Evolutionary conservation across 768 basidiomycete species (phyloP).

Genomic region (Dictyophora rubrovolvata): DNA sequence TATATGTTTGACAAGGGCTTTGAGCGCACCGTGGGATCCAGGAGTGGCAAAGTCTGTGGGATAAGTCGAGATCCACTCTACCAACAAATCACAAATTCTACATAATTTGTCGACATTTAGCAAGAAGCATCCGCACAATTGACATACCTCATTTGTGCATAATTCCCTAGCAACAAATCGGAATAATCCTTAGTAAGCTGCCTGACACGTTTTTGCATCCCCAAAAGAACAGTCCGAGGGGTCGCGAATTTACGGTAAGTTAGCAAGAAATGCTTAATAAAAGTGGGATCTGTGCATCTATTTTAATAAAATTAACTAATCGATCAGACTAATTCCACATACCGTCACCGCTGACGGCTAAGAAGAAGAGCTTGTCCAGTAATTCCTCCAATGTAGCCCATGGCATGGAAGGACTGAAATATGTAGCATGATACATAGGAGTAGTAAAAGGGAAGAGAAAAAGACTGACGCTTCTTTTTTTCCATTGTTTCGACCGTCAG

Average conservation of each 20-base stretch:
- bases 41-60: slow-evolving; percentile 72
- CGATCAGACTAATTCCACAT: slow-evolving; percentile 14
- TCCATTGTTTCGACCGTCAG: slow-evolving; percentile 19
- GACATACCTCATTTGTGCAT: slow-evolving; percentile 74
- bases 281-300: slow-evolving; percentile 50
- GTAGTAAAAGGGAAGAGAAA: neutral
- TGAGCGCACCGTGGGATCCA: slow-evolving; percentile 61
- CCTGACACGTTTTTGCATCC: slow-evolving; percentile 82
- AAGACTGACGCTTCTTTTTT: slow-evolving; percentile 42
- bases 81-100: slow-evolving; percentile 73
- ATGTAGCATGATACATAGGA: neutral
- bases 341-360: slow-evolving; percentile 83
- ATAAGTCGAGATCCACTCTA: slow-evolving; percentile 68
- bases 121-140: slow-evolving; percentile 7
- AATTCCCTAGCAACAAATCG: slow-evolving; percentile 80
- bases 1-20: slow-evolving; percentile 69
- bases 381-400: slow-evolving; percentile 74
- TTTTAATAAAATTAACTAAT: slow-evolving; percentile 1
- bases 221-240: slow-evolving; percentile 68
- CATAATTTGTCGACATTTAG: neutral
- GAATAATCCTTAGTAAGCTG: slow-evolving; percentile 60
- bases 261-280: slow-evolving; percentile 69
- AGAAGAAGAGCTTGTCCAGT: slow-evolving; percentile 70
- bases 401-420: slow-evolving; percentile 47
- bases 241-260: slow-evolving; percentile 77